Percentiles rank a stretch among this genome's conserved stretches.
These are phyloP conservation scores for Beauveria varroae DNA, from an alignment of 2,329 filamentous ascomycete genomes.

Conservation along the genomic window DNA sequence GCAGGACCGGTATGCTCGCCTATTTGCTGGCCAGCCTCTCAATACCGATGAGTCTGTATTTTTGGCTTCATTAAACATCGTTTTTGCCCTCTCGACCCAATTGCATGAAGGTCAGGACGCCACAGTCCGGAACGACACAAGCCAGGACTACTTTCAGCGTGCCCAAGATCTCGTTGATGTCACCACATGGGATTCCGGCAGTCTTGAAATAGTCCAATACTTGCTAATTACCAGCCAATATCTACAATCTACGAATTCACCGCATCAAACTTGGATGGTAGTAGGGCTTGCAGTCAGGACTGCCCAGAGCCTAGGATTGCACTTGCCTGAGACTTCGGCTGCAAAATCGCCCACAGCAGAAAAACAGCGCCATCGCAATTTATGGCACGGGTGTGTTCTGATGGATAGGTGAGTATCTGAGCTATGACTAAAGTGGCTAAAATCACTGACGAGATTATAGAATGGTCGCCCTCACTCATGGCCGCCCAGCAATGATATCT, in stretches of 20 bases:
- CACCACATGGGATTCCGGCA: constrained; percentile 34
- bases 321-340: constrained; percentile 31
- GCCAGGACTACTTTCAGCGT: constrained; percentile 33
- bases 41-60: constrained; percentile 33
- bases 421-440: accelerated
- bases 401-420: constrained; percentile 28
- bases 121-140: constrained; percentile 31
- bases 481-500: constrained; percentile 29
- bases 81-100: constrained; percentile 39
- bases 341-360: constrained; percentile 17
- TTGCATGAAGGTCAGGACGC: constrained; percentile 32
- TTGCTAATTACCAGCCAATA: constrained; percentile 41
- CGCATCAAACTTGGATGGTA: constrained; percentile 42
- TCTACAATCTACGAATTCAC: constrained; percentile 38
- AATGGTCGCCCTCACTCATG: constrained; percentile 29
- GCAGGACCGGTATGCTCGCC: constrained; percentile 29
- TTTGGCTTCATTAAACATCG: constrained; percentile 37
- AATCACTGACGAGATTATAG: constrained; percentile 14
- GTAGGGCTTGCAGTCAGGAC: constrained; percentile 38
- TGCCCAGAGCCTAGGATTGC: constrained; percentile 38
- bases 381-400: constrained; percentile 31
- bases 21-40: constrained; percentile 31
- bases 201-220: constrained; percentile 37
- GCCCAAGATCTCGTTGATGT: constrained; percentile 35
- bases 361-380: constrained; percentile 20